Evolutionary conservation across 805 yeast species (phyloP), one percentile per base, ranked within the genome.

Genomic region (baker's yeast (Saccharomyces cerevisiae)): DNA sequence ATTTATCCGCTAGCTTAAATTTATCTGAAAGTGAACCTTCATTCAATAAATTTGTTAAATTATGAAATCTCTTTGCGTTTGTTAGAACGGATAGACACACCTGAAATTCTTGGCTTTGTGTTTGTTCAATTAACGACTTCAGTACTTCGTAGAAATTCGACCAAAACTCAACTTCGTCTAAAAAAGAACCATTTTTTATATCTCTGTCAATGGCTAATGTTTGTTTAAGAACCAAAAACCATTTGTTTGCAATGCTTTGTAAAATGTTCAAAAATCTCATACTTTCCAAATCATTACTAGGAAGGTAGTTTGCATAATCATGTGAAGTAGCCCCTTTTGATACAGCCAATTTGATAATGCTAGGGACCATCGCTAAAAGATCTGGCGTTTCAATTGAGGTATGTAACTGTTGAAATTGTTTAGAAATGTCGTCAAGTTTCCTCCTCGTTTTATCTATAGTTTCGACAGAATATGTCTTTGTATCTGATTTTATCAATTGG

Each of bases 151-250:
- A 92, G 73, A 87, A 75, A 0, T 89, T 79, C 8, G 74, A 70
- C 97, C 97, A 91, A 59, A 87, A 90, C 49, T 77, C 80, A 2
- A 86, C 74, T 62, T 91, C 97, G 46, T 85, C 89, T 1, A 69
- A 59, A 1, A 81, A 76, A 0, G 81, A 70, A 1, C 87, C 89
- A 28, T 78, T 82, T 0, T 70, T 56, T 0, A 86, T 80, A 28
- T 79, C 79, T 26, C 73, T 72, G 0, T 89, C 56, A 22, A 58
- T 47, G 1, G 32, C 11, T 14, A 53, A 80, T 5, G 89, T 72
- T 1, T 75, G 67, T 57, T 83, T 84, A 13, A 84, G 79, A 32
- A 79, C 78, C 56, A 76, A 79, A 17, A 84, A 80, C 97, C 97
- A 91, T 2, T 73, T 72, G 61, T 87, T 87, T 9, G 84, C 95